Conservation (phyloP, 202 grass and related monocot genomes). For the Panicum virgatum region DNA sequence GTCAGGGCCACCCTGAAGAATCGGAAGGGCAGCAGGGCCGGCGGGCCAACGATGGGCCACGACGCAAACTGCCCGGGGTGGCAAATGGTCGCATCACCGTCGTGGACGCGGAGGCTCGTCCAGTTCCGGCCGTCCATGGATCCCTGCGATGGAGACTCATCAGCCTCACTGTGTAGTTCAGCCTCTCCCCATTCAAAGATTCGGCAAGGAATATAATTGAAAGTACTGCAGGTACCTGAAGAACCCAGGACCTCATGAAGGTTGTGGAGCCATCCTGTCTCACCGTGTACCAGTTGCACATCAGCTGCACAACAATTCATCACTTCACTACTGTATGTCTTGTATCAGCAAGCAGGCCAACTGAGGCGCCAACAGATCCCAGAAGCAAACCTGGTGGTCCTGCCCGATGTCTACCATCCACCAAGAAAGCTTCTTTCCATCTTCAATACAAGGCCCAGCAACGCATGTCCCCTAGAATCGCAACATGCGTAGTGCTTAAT, state of each 20-base stretch:
- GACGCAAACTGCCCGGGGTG: constrained; percentile 78
- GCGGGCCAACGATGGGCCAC: constrained; percentile 64
- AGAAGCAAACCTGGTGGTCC: constrained; percentile 90
- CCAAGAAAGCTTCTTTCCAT: constrained; percentile 78
- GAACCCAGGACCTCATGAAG: constrained; percentile 85
- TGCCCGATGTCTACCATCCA: constrained; percentile 94
- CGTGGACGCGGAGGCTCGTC: constrained; percentile 65
- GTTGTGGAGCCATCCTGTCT: constrained; percentile 76
- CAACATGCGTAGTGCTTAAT: constrained; percentile 19
- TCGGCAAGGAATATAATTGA: neutral
- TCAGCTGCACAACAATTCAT: constrained; percentile 54
- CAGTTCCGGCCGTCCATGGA: constrained; percentile 78
- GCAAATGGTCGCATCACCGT: constrained; percentile 73
- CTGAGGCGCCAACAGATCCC: neutral
- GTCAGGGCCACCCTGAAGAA: constrained; percentile 78
- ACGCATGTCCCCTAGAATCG: constrained; percentile 76
- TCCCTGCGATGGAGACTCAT: constrained; percentile 44
- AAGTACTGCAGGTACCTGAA: constrained; percentile 50
- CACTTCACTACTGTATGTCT: neutral
- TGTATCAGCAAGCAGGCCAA: neutral
- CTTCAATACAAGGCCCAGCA: constrained; percentile 74
- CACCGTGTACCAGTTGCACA: constrained; percentile 96
- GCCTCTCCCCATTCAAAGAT: neutral
- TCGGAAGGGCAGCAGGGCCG: constrained; percentile 75
- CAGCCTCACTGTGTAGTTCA: too few relatives aligned